Percentiles rank a stretch among this genome's conserved stretches.
These are phyloP conservation scores for Clarireedia hainanense DNA, from an alignment of 2,329 filamentous ascomycete genomes.

Conservation along the genomic window DNA sequence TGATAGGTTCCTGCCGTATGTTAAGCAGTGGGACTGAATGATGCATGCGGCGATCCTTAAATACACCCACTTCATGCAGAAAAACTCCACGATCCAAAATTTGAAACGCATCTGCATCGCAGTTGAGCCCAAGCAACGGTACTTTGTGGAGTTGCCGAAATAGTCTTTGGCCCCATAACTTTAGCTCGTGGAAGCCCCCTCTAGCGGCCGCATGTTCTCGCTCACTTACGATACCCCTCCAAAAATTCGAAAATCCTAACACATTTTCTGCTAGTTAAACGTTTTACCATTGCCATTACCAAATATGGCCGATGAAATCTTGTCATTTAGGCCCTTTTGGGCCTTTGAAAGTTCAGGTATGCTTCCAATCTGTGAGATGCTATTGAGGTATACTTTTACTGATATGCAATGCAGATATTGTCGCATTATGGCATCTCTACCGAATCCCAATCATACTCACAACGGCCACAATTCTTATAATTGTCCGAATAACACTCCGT, in stretches of 20 bases:
- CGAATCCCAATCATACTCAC: conserved; percentile 37
- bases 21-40: too few relatives aligned
- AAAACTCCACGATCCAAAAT: too few relatives aligned
- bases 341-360: conserved; percentile 17
- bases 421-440: conserved; percentile 38
- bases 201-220: background rate
- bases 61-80: too few relatives aligned
- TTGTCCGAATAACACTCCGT: conserved; percentile 29
- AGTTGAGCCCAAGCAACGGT: too few relatives aligned
- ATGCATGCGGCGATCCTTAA: too few relatives aligned
- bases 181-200: background rate
- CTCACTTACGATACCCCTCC: conserved; percentile 6
- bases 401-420: conserved; percentile 17
- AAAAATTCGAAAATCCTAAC: conserved; percentile 1
- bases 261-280: background rate
- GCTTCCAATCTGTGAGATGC: background rate
- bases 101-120: too few relatives aligned
- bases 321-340: conserved; percentile 13
- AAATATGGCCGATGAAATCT: conserved; percentile 7
- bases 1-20: too few relatives aligned
- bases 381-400: background rate
- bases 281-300: background rate
- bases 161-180: background rate
- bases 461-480: conserved; percentile 31
- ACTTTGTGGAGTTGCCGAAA: background rate